Percentiles rank a stretch among this genome's conserved stretches.
phyloP scores from a whole-genome alignment of 2,329 filamentous ascomycete species.

The Thielaviopsis euricoi region DNA sequence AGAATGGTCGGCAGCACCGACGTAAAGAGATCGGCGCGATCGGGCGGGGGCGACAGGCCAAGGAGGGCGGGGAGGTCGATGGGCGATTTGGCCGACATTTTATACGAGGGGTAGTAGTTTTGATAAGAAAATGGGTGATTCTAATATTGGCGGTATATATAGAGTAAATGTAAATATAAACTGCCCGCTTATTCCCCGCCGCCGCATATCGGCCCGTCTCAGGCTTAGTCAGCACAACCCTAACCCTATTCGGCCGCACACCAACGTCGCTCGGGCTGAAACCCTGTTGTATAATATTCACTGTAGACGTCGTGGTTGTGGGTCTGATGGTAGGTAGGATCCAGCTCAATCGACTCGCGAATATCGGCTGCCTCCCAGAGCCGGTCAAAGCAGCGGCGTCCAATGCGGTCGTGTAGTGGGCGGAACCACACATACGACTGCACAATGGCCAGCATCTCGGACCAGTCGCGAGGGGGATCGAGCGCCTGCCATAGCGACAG shows the following conservation, averaged over 20 bases:
- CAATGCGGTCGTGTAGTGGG: slow-evolving; percentile 7
- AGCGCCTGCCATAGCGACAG: slow-evolving; percentile 7
- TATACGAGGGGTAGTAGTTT: too few relatives aligned
- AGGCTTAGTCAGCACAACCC: too few relatives aligned
- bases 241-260: not conserved
- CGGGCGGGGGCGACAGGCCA: slow-evolving; percentile 14
- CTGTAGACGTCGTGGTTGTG: not conserved
- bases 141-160: too few relatives aligned
- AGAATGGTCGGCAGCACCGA: slow-evolving; percentile 34
- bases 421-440: slow-evolving; percentile 10
- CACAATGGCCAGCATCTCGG: slow-evolving; percentile 4
- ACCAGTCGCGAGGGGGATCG: slow-evolving; percentile 8
- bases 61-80: slow-evolving; percentile 12
- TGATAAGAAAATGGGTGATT: too few relatives aligned
- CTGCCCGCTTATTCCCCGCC: too few relatives aligned
- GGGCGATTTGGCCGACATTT: not conserved
- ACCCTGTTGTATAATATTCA: not conserved
- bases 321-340: too few relatives aligned
- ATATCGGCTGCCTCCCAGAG: slow-evolving; percentile 7
- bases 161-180: too few relatives aligned
- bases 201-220: too few relatives aligned
- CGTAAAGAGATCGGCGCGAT: slow-evolving; percentile 20
- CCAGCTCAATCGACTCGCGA: not conserved
- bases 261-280: not conserved
- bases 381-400: not conserved